Evolutionary conservation across 2,329 filamentous ascomycete species (phyloP).

Genomic region (Alternaria triticina): DNA sequence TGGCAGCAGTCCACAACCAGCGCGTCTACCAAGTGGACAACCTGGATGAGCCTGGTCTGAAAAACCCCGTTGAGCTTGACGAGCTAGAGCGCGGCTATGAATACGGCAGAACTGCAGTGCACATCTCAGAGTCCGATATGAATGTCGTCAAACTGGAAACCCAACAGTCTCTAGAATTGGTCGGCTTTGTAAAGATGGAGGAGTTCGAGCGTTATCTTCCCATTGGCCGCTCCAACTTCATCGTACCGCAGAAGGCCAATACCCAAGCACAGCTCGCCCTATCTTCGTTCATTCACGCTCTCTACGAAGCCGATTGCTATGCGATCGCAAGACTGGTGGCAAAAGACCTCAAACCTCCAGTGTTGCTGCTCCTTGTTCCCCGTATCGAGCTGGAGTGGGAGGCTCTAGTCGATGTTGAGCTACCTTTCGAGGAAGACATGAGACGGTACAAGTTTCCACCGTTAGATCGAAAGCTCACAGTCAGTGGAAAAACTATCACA

Average conservation of each 20-base stretch:
- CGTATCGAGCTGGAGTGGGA: slow-evolving; percentile 80
- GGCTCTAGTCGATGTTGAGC: slow-evolving; percentile 84
- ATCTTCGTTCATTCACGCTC: slow-evolving; percentile 86
- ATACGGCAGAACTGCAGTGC: slow-evolving; percentile 90
- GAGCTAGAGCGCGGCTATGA: slow-evolving; percentile 91
- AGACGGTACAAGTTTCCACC: slow-evolving; percentile 91
- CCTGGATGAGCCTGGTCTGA: slow-evolving; percentile 74
- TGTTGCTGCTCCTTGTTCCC: slow-evolving; percentile 79
- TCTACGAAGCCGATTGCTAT: slow-evolving; percentile 83
- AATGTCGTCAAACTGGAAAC: slow-evolving; percentile 90
- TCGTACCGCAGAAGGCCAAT: slow-evolving; percentile 77
- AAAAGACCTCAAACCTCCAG: slow-evolving; percentile 81
- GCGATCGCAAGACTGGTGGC: slow-evolving; percentile 84
- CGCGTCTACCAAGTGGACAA: slow-evolving; percentile 83
- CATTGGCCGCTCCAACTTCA: slow-evolving; percentile 80
- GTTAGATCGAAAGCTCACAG: slow-evolving; percentile 82
- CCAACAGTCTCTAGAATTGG: slow-evolving; percentile 73
- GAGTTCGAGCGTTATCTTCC: slow-evolving; percentile 85
- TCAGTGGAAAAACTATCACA: slow-evolving; percentile 80
- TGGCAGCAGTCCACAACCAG: slow-evolving; percentile 77
- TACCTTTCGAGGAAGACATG: slow-evolving; percentile 93
- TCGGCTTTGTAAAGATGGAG: slow-evolving; percentile 81
- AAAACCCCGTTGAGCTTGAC: slow-evolving; percentile 80
- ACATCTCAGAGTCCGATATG: slow-evolving; percentile 84
- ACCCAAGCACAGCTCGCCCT: slow-evolving; percentile 83